A percentile compares a stretch with the other conserved stretches of the same genome.
phyloP scores from a whole-genome alignment of 805 yeast genomes.

The Kuraishia borneana region DNA sequence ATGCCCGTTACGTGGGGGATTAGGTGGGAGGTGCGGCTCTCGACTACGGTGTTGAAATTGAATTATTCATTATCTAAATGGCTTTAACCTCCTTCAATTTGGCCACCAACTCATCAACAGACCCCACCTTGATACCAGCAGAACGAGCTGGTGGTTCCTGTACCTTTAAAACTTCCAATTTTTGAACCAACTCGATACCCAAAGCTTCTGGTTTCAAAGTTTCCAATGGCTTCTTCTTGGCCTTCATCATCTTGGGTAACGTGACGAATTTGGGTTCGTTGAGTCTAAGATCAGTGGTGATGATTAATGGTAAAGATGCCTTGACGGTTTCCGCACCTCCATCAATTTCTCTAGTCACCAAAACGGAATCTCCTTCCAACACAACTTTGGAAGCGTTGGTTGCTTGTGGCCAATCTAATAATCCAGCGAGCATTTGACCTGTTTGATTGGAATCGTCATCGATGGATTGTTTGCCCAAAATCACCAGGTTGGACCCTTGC shows the following conservation, averaged over 20 bases:
- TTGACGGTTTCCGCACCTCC: conserved; percentile 84
- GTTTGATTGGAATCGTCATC: conserved; percentile 94
- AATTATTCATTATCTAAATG: conserved; percentile 22
- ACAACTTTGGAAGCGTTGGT: conserved; percentile 87
- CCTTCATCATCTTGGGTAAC: conserved; percentile 95
- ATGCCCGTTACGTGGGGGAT: not conserved
- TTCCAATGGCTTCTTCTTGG: conserved; percentile 89
- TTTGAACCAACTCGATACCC: conserved; percentile 50
- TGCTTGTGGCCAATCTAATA: conserved; percentile 93
- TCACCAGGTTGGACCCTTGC: conserved; percentile 64
- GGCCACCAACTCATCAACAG: conserved; percentile 72
- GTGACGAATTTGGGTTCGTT: conserved; percentile 96
- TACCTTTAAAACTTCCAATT: conserved; percentile 60
- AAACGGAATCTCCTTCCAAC: conserved; percentile 37
- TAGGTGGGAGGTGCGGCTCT: not conserved
- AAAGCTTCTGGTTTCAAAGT: conserved; percentile 54
- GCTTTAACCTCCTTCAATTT: conserved; percentile 74
- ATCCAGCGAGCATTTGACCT: conserved; percentile 93
- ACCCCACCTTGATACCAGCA: conserved; percentile 71
- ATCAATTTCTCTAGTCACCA: conserved; percentile 86
- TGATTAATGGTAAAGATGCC: conserved; percentile 71
- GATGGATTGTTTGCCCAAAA: conserved; percentile 93
- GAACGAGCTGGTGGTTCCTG: conserved; percentile 78
- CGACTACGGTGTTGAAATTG: not conserved
- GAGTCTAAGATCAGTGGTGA: conserved; percentile 88